Conservation (phyloP, 495 filamentous ascomycete species). For the Neurospora tetraspora region DNA sequence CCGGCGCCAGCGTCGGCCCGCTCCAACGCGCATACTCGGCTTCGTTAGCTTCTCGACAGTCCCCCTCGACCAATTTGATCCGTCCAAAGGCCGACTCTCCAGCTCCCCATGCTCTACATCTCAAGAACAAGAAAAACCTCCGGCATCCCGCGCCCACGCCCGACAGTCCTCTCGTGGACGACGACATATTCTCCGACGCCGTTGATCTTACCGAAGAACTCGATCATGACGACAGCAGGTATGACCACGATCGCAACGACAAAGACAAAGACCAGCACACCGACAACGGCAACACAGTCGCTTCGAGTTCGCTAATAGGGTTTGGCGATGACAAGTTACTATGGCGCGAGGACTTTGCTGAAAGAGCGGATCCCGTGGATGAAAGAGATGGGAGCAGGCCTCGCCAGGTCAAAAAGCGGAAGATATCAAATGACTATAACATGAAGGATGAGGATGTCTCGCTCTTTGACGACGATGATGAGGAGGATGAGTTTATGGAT, state of each 20-base stretch:
- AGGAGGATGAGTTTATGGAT: conserved; percentile 29
- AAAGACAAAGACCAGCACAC: too few species aligned
- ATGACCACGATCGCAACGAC: conserved; percentile 5
- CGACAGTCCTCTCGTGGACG: conserved; percentile 5
- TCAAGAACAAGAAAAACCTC: neutral
- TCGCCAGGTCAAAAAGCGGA: conserved; percentile 28
- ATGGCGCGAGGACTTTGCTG: conserved; percentile 50
- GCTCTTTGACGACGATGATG: neutral
- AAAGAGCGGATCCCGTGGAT: conserved; percentile 18
- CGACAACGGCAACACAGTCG: neutral
- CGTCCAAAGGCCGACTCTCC: neutral
- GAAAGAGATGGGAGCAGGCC: neutral
- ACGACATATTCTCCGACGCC: conserved; percentile 36
- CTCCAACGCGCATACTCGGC: conserved; percentile 25
- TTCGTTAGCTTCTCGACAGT: conserved; percentile 9
- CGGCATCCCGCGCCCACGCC: neutral
- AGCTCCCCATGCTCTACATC: neutral
- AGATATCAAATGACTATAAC: conserved; percentile 47
- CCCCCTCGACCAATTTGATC: neutral
- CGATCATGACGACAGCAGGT: conserved; percentile 22
- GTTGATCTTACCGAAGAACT: conserved; percentile 62
- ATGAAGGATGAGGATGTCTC: neutral
- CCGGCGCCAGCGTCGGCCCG: conserved; percentile 17
- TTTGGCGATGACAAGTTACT: conserved; percentile 38
- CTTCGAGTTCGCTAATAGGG: conserved; percentile 31